Percentiles rank a stretch among this genome's conserved stretches.
These are phyloP conservation scores for Candida ficus DNA, from an alignment of 805 yeast species.

Conservation along the genomic window DNA sequence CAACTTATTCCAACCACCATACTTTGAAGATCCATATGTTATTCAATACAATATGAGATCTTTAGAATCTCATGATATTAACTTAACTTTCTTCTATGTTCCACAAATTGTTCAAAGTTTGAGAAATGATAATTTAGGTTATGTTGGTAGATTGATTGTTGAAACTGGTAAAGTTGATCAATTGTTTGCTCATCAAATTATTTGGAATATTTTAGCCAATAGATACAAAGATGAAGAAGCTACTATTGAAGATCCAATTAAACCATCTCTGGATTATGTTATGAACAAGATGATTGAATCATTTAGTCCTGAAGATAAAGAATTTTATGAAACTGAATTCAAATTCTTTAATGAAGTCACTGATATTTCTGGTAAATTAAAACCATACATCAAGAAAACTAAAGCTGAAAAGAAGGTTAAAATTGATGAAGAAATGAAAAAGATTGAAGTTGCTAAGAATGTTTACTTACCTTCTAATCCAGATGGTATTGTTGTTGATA, in stretches of 20 bases:
- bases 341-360: conserved; percentile 89
- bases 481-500: conserved; percentile 89
- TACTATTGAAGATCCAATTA: conserved; percentile 69
- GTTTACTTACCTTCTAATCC: conserved; percentile 96
- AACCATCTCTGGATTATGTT: conserved; percentile 76
- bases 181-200: conserved; percentile 93
- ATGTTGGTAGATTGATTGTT: conserved; percentile 80
- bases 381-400: conserved; percentile 88
- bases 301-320: conserved; percentile 56
- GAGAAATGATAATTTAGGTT: conserved; percentile 77
- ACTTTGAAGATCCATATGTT: conserved; percentile 57
- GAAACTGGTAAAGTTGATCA: conserved; percentile 91
- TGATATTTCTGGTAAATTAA: conserved; percentile 87
- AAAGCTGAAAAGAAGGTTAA: conserved; percentile 95
- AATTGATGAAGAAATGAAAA: conserved; percentile 93
- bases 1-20: conserved; percentile 73
- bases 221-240: conserved; percentile 88
- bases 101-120: conserved; percentile 96
- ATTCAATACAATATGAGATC: conserved; percentile 90
- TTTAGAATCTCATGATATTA: conserved; percentile 80
- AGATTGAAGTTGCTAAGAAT: conserved; percentile 65
- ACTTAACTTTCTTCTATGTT: conserved; percentile 89
- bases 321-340: conserved; percentile 78
- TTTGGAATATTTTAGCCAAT: conserved; percentile 97
- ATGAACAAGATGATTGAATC: conserved; percentile 56